A percentile compares a stretch with the other conserved stretches of the same genome.
phyloP scores from a whole-genome alignment of 345 rosid genomes.

The Odontarrhena argentea region DNA sequence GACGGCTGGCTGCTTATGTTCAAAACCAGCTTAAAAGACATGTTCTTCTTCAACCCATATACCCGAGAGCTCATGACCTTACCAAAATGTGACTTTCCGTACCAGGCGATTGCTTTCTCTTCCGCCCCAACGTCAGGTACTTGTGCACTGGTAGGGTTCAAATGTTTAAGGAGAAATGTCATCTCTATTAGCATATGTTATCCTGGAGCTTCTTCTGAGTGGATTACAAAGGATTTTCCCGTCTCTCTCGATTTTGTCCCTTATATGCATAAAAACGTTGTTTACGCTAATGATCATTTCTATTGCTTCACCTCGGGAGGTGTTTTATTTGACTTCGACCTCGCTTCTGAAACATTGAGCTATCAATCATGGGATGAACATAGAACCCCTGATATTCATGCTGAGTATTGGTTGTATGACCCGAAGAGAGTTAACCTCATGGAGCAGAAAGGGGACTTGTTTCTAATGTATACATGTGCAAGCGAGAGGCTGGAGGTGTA shows the following conservation, averaged over 20 bases:
- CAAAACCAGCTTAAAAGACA: constrained; percentile 45
- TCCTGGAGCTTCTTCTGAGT: constrained; percentile 49
- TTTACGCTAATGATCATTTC: neutral
- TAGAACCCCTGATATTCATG: neutral
- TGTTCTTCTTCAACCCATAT: constrained; percentile 69
- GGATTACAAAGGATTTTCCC: constrained; percentile 38
- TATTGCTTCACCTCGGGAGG: neutral
- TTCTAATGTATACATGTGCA: constrained; percentile 18
- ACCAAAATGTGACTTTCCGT: constrained; percentile 51
- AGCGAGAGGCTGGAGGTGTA: neutral
- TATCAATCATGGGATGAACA: neutral
- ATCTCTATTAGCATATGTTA: constrained; percentile 54
- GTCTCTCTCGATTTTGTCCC: neutral
- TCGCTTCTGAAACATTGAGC: neutral
- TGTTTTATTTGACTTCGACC: neutral
- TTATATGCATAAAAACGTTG: neutral
- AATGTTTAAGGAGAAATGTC: constrained; percentile 40
- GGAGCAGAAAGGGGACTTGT: neutral
- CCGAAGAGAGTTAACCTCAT: neutral
- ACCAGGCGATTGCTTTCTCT: constrained; percentile 64
- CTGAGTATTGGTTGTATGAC: neutral
- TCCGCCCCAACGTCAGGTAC: constrained; percentile 52
- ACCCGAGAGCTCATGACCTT: constrained; percentile 47
- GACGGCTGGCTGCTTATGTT: constrained; percentile 68
- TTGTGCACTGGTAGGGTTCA: constrained; percentile 50